Evolutionary conservation across 768 basidiomycete genomes (phyloP), one percentile per base, ranked within the genome.

Genomic region (Suillus luteus): DNA sequence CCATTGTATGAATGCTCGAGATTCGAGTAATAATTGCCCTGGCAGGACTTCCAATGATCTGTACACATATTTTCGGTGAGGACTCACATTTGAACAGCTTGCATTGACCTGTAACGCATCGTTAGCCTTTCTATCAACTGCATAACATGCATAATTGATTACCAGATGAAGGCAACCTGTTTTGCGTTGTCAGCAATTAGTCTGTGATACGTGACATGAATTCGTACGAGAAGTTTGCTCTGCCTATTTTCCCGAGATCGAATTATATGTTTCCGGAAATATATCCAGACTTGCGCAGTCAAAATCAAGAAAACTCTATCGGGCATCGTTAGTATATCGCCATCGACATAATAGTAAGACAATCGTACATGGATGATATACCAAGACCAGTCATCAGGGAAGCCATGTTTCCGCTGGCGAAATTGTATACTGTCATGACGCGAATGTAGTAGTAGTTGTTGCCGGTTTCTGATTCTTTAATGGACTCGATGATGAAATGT

Each of bases 151-250:
- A 57, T n/a, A 2, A 12, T 24, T 24, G 4, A 3, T 40, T 19
- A 58, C 55, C 55, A 58, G 38, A 58, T 58, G 38, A 41, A 27
- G 38, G 22, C 24, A 40, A 58, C 38, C 55, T 58, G 24, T 27
- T 40, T 5, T 19, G 5, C 1, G 19, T 17, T 40, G 55, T 58
- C 55, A 58, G 38, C 10, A 10, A 40, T 10, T 7, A 40, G 24
- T 27, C 24, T 19, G 17, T 19, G 24, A 14, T 40, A 19, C 27
- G 38, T 17, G 24, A 40, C 27, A 9, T 27, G 10, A 2, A 58
- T 27, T 17, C 55, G 2, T 58, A 58, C 55, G 15, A 58, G 9
- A 40, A 11, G 8, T 40, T 58, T 40, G 22, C 0, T 58, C 22
- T 27, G 38, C 17, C 5, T 40, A 17, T 7, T 58, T 40, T 58